A percentile compares a stretch with the other conserved stretches of the same genome.
Conservation (phyloP, 2,329 filamentous ascomycete species). For the Aspergillus latus region DNA sequence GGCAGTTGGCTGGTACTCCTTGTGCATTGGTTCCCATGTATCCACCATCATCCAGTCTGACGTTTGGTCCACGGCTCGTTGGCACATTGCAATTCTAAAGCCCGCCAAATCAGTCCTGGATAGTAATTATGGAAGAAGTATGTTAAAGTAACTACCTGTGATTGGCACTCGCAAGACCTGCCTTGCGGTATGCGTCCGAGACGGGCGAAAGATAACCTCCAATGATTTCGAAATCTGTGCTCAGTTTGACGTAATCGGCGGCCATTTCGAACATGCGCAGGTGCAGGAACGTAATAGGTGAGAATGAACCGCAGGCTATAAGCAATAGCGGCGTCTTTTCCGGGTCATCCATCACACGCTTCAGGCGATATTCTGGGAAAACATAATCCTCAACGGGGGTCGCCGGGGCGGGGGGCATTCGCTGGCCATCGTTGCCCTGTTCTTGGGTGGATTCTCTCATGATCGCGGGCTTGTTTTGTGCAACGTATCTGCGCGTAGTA, state of each 20-base stretch:
- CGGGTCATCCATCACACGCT: constrained; percentile 48
- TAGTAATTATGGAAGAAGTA: neutral
- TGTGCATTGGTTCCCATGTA: constrained; percentile 82
- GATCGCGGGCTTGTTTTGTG: constrained; percentile 25
- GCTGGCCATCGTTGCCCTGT: constrained; percentile 32
- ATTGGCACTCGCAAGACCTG: constrained; percentile 69
- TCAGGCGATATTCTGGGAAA: constrained; percentile 48
- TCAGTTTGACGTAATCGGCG: constrained; percentile 73
- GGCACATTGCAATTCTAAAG: constrained; percentile 76
- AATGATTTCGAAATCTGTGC: constrained; percentile 77
- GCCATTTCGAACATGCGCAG: constrained; percentile 88
- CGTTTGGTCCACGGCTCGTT: constrained; percentile 70
- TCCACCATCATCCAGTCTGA: constrained; percentile 83
- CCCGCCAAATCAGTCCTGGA: neutral
- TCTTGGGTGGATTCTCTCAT: constrained; percentile 30
- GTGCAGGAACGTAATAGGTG: constrained; percentile 58
- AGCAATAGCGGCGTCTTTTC: constrained; percentile 50
- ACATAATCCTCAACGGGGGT: constrained; percentile 42
- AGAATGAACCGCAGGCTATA: constrained; percentile 62
- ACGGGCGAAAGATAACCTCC: constrained; percentile 84
- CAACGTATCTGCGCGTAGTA: neutral
- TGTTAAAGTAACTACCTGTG: constrained; percentile 54
- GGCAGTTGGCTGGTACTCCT: constrained; percentile 83
- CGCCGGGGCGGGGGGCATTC: constrained; percentile 23
- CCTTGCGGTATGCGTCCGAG: constrained; percentile 75